These are phyloP conservation scores for Cornus controversa DNA, from an alignment of 148 eudicot genomes.

Conservation along the genomic window DNA sequence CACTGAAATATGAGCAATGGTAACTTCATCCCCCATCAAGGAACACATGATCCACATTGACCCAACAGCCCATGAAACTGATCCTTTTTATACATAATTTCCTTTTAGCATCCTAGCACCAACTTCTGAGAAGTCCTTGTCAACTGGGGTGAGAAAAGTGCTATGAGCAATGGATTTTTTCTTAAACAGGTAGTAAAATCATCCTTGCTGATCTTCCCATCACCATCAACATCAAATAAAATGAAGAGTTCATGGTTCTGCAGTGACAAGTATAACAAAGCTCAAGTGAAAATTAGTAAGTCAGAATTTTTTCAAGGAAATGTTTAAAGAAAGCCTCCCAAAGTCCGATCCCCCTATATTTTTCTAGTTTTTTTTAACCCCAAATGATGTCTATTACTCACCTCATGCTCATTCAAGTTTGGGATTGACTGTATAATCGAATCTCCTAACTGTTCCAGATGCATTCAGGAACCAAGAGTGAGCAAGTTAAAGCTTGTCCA, in stretches of 20 bases:
- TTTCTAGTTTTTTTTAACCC: no score
- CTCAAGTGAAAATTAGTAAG: no score
- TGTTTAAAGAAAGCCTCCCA: no score
- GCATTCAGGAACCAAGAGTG: constrained; percentile 4
- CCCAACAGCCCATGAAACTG: background rate
- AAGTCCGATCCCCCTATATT: no score
- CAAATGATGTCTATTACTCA: background rate
- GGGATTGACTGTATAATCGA: constrained; percentile 35
- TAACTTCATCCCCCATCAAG: background rate
- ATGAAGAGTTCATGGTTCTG: constrained; percentile 54
- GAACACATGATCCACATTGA: background rate
- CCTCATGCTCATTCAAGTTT: constrained; percentile 50
- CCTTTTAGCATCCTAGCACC: constrained; percentile 16
- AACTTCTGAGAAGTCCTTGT: constrained; percentile 15
- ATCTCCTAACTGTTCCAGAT: constrained; percentile 38
- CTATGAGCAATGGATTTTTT: constrained; percentile 54
- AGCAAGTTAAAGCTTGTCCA: background rate
- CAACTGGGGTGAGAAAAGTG: constrained; percentile 42
- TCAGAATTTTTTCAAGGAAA: background rate
- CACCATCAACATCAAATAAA: constrained; percentile 49
- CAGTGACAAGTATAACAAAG: background rate
- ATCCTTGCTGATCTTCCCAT: constrained; percentile 50
- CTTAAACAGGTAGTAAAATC: constrained; percentile 51
- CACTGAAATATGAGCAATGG: background rate
- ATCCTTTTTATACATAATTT: background rate